Percentiles rank a stretch among this genome's conserved stretches.
Evolutionary conservation across 1,284 basidiomycete genomes (phyloP).

Genomic region (Heterobasidion irregulare): DNA sequence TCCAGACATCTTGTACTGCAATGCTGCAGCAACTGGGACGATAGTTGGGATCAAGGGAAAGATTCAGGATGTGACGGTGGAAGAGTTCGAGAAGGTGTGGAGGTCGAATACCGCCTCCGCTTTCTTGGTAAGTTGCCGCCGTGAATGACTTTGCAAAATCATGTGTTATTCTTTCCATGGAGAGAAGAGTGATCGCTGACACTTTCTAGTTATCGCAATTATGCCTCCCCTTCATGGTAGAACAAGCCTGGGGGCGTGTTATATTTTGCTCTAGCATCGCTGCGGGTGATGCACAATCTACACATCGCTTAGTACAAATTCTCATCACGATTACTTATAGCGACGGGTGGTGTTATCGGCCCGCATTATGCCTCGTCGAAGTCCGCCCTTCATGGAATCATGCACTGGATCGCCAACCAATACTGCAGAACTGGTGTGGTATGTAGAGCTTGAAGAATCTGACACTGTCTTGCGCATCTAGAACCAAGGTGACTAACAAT

Average conservation of each 20-base stretch:
- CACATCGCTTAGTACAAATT: not conserved
- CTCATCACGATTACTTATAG: conserved; percentile 6
- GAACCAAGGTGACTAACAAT: not conserved
- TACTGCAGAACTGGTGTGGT: conserved; percentile 47
- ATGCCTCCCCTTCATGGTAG: conserved; percentile 41
- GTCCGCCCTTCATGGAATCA: conserved; percentile 42
- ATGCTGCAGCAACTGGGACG: conserved; percentile 34
- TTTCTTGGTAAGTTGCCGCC: conserved; percentile 26
- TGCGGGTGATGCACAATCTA: conserved; percentile 16
- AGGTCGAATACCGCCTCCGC: conserved; percentile 36
- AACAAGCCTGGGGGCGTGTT: conserved; percentile 39
- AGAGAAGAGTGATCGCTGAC: not conserved
- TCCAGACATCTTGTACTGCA: conserved; percentile 44
- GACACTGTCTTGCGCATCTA: no score
- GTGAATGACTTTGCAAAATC: no score
- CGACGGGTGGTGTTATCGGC: conserved; percentile 43
- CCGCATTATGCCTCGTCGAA: conserved; percentile 53
- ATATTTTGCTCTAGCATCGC: conserved; percentile 31
- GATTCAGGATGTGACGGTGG: conserved; percentile 33
- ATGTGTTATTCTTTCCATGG: not conserved
- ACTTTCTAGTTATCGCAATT: conserved; percentile 35
- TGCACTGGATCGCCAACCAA: conserved; percentile 45
- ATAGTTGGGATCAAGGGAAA: conserved; percentile 37
- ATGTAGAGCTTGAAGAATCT: conserved; percentile 11
- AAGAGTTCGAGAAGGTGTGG: conserved; percentile 42